Percentiles rank a stretch among this genome's conserved stretches.
phyloP scores from a whole-genome alignment of 2,329 filamentous ascomycete species.

The Pseudonectria buxi region DNA sequence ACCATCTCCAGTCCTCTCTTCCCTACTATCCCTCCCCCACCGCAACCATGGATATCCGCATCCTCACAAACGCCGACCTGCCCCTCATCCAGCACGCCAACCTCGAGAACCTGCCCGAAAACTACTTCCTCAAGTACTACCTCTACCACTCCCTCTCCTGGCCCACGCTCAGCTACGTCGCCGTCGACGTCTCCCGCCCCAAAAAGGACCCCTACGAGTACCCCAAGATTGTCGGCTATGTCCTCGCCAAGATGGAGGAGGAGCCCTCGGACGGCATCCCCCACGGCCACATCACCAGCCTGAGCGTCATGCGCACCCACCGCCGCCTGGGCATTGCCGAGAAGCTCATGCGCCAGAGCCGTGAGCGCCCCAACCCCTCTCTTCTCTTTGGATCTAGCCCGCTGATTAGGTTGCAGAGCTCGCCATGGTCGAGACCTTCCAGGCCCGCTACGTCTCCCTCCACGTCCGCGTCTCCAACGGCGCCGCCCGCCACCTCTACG shows the following conservation, averaged over 20 bases:
- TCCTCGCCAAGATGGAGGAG: slow-evolving; percentile 99
- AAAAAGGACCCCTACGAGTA: slow-evolving; percentile 76
- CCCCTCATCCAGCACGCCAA: slow-evolving; percentile 95
- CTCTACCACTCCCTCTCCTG: slow-evolving; percentile 97
- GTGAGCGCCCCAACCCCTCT: slow-evolving; percentile 43
- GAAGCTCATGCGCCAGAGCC: slow-evolving; percentile 94
- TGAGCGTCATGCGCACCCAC: slow-evolving; percentile 96
- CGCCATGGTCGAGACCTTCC: slow-evolving; percentile 94
- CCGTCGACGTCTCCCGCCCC: slow-evolving; percentile 81
- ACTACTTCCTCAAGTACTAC: slow-evolving; percentile 99
- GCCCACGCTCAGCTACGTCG: slow-evolving; percentile 95
- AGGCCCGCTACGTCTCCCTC: slow-evolving; percentile 85
- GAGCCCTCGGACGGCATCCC: slow-evolving; percentile 84
- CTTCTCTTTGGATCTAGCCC: background rate
- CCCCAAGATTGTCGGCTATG: slow-evolving; percentile 96
- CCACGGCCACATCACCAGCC: slow-evolving; percentile 92
- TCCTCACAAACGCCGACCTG: slow-evolving; percentile 76
- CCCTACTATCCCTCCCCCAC: background rate
- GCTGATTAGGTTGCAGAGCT: slow-evolving; percentile 66
- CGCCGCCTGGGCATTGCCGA: slow-evolving; percentile 85
- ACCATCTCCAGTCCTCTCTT: background rate
- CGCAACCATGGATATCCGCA: slow-evolving; percentile 76
- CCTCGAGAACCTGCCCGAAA: slow-evolving; percentile 97
- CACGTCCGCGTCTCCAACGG: slow-evolving; percentile 93
- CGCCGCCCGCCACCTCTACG: slow-evolving; percentile 86